phyloP scores from a whole-genome alignment of 495 filamentous ascomycete species.

The Darksidea phi region DNA sequence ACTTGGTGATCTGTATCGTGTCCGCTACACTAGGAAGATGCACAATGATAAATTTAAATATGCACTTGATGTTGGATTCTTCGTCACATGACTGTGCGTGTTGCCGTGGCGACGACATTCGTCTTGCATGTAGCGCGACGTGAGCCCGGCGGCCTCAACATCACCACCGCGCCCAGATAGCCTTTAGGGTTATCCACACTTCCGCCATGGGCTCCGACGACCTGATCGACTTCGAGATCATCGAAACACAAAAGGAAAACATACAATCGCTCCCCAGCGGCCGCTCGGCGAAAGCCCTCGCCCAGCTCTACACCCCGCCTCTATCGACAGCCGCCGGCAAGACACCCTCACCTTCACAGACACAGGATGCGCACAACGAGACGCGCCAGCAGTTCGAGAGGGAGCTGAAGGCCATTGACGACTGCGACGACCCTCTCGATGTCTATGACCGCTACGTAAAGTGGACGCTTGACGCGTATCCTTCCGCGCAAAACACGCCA shows the following conservation, averaged over 20 bases:
- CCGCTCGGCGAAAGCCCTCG: slow-evolving; percentile 84
- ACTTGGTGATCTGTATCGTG: no score
- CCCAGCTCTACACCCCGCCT: slow-evolving; percentile 74
- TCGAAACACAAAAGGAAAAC: slow-evolving; percentile 96
- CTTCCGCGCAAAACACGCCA: slow-evolving; percentile 85
- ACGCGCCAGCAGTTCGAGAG: slow-evolving; percentile 81
- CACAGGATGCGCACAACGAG: slow-evolving; percentile 71
- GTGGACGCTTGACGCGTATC: slow-evolving; percentile 94
- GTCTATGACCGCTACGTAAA: slow-evolving; percentile 94
- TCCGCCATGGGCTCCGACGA: slow-evolving; percentile 49
- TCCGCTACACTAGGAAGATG: no score
- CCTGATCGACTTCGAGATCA: slow-evolving; percentile 87
- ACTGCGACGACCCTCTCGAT: slow-evolving; percentile 93
- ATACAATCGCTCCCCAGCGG: slow-evolving; percentile 90
- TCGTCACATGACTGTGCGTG: no score
- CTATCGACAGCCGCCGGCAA: slow-evolving; percentile 54
- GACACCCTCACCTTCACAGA: slow-evolving; percentile 62
- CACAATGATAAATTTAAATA: no score
- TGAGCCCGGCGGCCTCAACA: neutral
- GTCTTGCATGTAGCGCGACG: no score
- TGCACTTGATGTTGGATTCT: no score
- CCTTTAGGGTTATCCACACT: slow-evolving; percentile 1
- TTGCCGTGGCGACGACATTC: no score
- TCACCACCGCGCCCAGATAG: slow-evolving; percentile 15
- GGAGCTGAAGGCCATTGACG: slow-evolving; percentile 71